phyloP scores from a whole-genome alignment of 768 basidiomycete species.

The Pholiota conissans region DNA sequence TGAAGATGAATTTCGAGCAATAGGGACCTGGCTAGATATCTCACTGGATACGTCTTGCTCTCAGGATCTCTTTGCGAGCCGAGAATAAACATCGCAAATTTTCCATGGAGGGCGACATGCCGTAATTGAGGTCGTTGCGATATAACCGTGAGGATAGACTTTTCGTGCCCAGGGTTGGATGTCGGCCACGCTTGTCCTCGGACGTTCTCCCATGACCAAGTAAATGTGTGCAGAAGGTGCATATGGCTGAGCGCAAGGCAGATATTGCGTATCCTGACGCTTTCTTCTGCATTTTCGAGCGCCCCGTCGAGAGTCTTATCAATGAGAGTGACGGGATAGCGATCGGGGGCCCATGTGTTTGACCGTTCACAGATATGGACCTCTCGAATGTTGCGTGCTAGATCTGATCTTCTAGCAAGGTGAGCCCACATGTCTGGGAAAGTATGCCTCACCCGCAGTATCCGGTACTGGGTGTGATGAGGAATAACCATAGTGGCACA shows the following conservation, averaged over 20 bases:
- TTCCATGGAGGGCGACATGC: slow-evolving; percentile 36
- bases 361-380: slow-evolving; percentile 42
- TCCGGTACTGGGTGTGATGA: slow-evolving; percentile 50
- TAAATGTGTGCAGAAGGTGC: slow-evolving; percentile 40
- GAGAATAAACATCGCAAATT: slow-evolving; percentile 39
- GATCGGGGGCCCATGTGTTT: slow-evolving; percentile 38
- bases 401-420: slow-evolving; percentile 48
- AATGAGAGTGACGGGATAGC: slow-evolving; percentile 40
- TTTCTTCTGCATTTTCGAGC: slow-evolving; percentile 29
- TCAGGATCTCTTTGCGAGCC: slow-evolving; percentile 26
- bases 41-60: slow-evolving; percentile 39
- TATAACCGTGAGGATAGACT: slow-evolving; percentile 36
- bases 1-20: slow-evolving; percentile 1
- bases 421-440: slow-evolving; percentile 47
- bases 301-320: slow-evolving; percentile 23
- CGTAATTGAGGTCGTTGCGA: slow-evolving; percentile 26
- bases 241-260: slow-evolving; percentile 42
- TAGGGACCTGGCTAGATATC: slow-evolving; percentile 9
- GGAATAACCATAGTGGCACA: slow-evolving; percentile 41
- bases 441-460: slow-evolving; percentile 42
- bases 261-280: slow-evolving; percentile 34
- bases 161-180: slow-evolving; percentile 36
- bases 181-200: slow-evolving; percentile 26
- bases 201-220: slow-evolving; percentile 38
- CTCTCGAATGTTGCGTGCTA: slow-evolving; percentile 46